A percentile compares a stretch with the other conserved stretches of the same genome.
phyloP scores from a whole-genome alignment of 805 yeast genomes.

The Kregervanrija fluxuum region DNA sequence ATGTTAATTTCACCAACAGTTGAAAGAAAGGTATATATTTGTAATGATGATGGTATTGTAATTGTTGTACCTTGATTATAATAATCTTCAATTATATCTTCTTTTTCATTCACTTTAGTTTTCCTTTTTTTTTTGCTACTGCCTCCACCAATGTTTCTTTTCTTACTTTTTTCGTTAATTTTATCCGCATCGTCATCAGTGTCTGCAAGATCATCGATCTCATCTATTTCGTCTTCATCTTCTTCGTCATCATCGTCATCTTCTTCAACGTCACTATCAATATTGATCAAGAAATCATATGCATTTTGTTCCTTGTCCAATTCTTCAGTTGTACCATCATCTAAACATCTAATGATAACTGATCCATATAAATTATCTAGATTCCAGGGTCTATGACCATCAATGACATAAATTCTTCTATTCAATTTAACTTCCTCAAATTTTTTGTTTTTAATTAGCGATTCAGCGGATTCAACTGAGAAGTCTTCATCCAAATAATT shows the following conservation, averaged over 20 bases:
- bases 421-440: conserved; percentile 26
- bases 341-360: conserved; percentile 69
- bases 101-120: conserved; percentile 36
- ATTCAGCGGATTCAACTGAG: not conserved
- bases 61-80: conserved; percentile 80
- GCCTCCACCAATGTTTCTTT: conserved; percentile 6
- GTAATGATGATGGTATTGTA: conserved; percentile 67
- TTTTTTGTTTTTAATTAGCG: not conserved
- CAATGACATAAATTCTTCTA: conserved; percentile 73
- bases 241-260: conserved; percentile 32
- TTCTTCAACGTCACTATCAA: conserved; percentile 31
- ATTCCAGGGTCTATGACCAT: conserved; percentile 96
- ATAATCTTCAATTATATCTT: conserved; percentile 60
- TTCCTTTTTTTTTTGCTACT: conserved; percentile 33
- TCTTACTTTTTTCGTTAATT: conserved; percentile 16
- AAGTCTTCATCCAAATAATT: conserved; percentile 35
- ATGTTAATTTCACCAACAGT: conserved; percentile 74
- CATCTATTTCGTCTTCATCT: conserved; percentile 26
- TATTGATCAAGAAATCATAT: conserved; percentile 43
- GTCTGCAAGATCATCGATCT: conserved; percentile 23
- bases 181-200: conserved; percentile 22
- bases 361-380: conserved; percentile 87
- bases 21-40: conserved; percentile 72
- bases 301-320: conserved; percentile 53
- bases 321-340: conserved; percentile 74